Base-by-base conservation (phyloP, 2,329 filamentous ascomycete genomes). In the Metarhizium anisopliae region DNA sequence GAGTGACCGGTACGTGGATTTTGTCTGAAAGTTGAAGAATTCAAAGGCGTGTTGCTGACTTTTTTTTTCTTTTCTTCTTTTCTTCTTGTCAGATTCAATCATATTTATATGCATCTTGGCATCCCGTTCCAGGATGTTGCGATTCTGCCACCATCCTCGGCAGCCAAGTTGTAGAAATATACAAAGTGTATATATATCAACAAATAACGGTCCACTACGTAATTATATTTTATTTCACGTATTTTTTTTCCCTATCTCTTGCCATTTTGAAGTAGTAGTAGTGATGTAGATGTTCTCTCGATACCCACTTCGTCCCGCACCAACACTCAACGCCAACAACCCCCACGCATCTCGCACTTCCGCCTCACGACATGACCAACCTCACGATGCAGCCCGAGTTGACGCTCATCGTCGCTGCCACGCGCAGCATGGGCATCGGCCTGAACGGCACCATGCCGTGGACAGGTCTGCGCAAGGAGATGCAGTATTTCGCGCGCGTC, bases 401-500 rank as follows among this genome's bases (percentile, higher is more conserved):
- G 54, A 96, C 90, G n/a, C 82, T 96, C 64, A 87, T 97, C 70
- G 90, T 96, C 64, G 93, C 90, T n/a, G 87, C 92, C 18, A 95
- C 92, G n/a, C 85, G 86, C 53, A 83, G 78, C 64, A 89, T 96
- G 77, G 94, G 94, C 68, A 97, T 99, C 65, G 94, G 94, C 57
- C 79, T 82, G 50, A 78, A 80, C 58, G 90, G 90, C 58, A 80
- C 78, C 3, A 83, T 99, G 55, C 94, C 94, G 4, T 99, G 94
- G 94, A 89, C 87, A 0, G 87, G 87, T 47, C 80, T 97, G 38
- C 89, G 85, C 71, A 85, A 87, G 60, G 94, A 99, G 73, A 96
- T 99, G 90, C 84, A 85, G 43, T 97, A 96, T 70, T 99, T 99
- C 70, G 88, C 90, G 18, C 86, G 92, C 57, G 87, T 96, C 45